Evolutionary conservation across 352 stramenopile species (phyloP).

Genomic region (Pythium plurisporium): DNA sequence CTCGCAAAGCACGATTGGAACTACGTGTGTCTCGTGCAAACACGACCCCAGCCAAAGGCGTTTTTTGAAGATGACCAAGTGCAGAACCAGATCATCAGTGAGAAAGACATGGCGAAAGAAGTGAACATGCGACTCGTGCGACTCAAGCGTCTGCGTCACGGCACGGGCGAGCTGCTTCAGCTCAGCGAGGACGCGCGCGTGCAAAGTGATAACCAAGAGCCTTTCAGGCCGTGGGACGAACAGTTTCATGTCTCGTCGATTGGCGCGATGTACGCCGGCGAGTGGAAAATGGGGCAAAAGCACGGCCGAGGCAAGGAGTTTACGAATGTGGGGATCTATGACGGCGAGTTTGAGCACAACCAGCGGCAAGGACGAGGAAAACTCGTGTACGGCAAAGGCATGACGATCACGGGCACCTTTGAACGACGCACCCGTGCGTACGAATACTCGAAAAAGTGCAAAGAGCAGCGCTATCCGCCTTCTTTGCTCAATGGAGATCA

Average conservation of each 20-base stretch:
- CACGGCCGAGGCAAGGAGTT: constrained; percentile 54
- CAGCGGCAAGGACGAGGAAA: constrained; percentile 37
- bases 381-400: constrained; percentile 59
- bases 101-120: constrained; percentile 44
- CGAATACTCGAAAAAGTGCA: constrained; percentile 37
- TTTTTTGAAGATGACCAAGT: constrained; percentile 61
- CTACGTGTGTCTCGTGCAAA: constrained; percentile 55
- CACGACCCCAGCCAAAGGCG: constrained; percentile 40
- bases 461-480: constrained; percentile 24
- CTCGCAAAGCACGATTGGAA: constrained; percentile 66
- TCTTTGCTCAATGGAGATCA: constrained; percentile 48
- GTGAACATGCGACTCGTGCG: constrained; percentile 64
- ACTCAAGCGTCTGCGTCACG: constrained; percentile 49
- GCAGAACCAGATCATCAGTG: constrained; percentile 39
- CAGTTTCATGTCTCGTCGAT: constrained; percentile 68
- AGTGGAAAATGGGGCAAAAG: constrained; percentile 45
- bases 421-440: constrained; percentile 38
- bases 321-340: constrained; percentile 59
- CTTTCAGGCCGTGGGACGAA: constrained; percentile 40
- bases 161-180: constrained; percentile 39
- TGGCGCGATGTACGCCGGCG: constrained; percentile 45
- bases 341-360: constrained; percentile 51
- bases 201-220: not conserved
- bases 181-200: constrained; percentile 8
- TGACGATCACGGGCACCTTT: constrained; percentile 41